Conservation (phyloP, 164 flowering plant species). For the Euptelea pleiosperma region DNA sequence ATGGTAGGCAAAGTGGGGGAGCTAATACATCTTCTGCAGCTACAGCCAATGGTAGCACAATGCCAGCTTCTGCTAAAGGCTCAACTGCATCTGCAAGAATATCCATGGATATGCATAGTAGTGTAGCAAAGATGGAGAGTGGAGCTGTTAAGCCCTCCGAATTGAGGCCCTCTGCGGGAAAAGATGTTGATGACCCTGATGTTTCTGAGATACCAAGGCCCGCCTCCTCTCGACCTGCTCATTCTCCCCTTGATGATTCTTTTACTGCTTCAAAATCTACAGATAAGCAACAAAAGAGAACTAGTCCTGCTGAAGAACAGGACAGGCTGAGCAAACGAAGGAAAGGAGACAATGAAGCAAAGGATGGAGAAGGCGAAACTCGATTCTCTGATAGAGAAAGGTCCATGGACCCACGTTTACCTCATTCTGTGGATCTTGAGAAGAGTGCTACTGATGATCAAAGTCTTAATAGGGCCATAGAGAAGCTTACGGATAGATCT, state of each 20-base stretch:
- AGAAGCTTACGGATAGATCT: constrained; percentile 52
- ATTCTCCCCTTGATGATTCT: constrained; percentile 65
- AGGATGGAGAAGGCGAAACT: constrained; percentile 60
- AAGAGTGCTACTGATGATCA: constrained; percentile 54
- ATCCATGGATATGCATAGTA: constrained; percentile 39
- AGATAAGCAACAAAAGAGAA: constrained; percentile 78
- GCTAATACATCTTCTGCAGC: constrained; percentile 30
- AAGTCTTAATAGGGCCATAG: constrained; percentile 34
- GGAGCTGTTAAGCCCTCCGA: constrained; percentile 45
- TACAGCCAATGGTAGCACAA: constrained; percentile 43
- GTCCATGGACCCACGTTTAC: constrained; percentile 38
- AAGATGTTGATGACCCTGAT: constrained; percentile 48
- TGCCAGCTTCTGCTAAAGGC: constrained; percentile 33
- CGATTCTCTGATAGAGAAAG: constrained; percentile 64
- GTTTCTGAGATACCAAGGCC: constrained; percentile 41
- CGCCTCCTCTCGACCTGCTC: constrained; percentile 42
- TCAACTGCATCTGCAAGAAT: constrained; percentile 31
- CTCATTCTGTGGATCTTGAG: constrained; percentile 42
- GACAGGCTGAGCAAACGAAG: constrained; percentile 71
- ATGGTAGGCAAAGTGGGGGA: constrained; percentile 41
- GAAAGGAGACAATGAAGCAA: constrained; percentile 73
- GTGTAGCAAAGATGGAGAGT: constrained; percentile 38
- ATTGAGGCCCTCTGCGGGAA: constrained; percentile 32
- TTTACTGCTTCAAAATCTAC: constrained; percentile 36
- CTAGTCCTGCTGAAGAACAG: constrained; percentile 65